phyloP scores from a whole-genome alignment of 805 yeast genomes.

The Suhomyces kilbournensis region DNA sequence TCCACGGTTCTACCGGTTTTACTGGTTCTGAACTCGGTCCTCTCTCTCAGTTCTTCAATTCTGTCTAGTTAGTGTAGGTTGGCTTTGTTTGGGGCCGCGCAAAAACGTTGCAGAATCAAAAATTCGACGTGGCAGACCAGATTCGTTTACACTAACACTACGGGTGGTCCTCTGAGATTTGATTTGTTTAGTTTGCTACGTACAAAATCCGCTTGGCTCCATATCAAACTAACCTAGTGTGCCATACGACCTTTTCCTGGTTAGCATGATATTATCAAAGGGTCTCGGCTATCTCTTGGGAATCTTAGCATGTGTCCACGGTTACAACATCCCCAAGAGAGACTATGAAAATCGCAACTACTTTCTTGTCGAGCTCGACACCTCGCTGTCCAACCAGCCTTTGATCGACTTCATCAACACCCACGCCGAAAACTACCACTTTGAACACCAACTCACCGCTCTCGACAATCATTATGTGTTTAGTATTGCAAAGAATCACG shows the following conservation, averaged over 20 bases:
- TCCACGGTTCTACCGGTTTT: too few species aligned
- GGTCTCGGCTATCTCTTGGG: slow-evolving; percentile 1
- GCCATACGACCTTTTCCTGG: neutral
- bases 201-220: neutral
- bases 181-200: neutral
- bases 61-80: too few species aligned
- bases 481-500: slow-evolving; percentile 46
- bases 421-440: slow-evolving; percentile 39
- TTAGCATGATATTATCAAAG: slow-evolving; percentile 2
- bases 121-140: neutral
- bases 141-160: neutral
- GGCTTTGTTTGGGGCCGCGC: neutral
- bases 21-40: too few species aligned
- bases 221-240: neutral
- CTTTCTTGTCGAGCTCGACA: slow-evolving; percentile 58
- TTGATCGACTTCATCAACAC: slow-evolving; percentile 31
- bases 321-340: slow-evolving; percentile 19
- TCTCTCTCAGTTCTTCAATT: too few species aligned
- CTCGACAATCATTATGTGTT: slow-evolving; percentile 64
- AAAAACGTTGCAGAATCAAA: neutral
- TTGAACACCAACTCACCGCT: slow-evolving; percentile 64
- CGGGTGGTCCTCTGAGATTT: neutral
- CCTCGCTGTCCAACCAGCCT: slow-evolving; percentile 21
- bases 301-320: neutral
- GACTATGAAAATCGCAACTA: slow-evolving; percentile 54